Percentiles rank a stretch among this genome's conserved stretches.
These are phyloP conservation scores for Monosporascus sp. DNA, from an alignment of 2,329 filamentous ascomycete species.

Conservation along the genomic window DNA sequence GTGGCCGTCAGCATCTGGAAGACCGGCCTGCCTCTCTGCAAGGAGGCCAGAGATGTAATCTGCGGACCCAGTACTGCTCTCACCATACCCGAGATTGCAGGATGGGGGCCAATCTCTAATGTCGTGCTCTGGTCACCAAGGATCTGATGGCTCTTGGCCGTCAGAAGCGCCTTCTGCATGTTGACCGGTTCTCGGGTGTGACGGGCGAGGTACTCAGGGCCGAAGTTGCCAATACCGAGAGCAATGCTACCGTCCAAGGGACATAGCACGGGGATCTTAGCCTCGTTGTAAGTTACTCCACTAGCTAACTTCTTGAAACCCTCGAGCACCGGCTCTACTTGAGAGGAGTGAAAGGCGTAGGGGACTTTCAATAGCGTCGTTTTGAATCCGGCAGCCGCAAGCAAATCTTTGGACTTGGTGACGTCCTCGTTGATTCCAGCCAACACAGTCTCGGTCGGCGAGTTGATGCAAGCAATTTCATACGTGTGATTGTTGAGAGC, in stretches of 20 bases:
- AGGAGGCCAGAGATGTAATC: background rate
- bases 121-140: conserved; percentile 17
- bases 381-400: conserved; percentile 31
- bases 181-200: conserved; percentile 14
- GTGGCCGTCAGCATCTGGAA: conserved; percentile 44
- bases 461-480: conserved; percentile 57
- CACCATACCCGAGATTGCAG: conserved; percentile 11
- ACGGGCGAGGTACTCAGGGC: conserved; percentile 7
- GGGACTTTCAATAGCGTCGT: conserved; percentile 43
- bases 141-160: conserved; percentile 3
- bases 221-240: background rate
- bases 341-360: conserved; percentile 49
- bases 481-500: conserved; percentile 13
- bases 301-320: conserved; percentile 47
- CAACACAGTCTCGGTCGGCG: conserved; percentile 55
- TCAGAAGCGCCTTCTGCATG: conserved; percentile 8
- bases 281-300: conserved; percentile 1
- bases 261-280: conserved; percentile 1
- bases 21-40: conserved; percentile 4
- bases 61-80: conserved; percentile 4
- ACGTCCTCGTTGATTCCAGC: conserved; percentile 46
- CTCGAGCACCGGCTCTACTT: conserved; percentile 50
- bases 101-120: conserved; percentile 12
- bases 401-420: conserved; percentile 36
- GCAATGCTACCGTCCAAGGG: background rate